phyloP scores from a whole-genome alignment of 2,329 filamentous ascomycete genomes.

The Elsinoe fawcettii region DNA sequence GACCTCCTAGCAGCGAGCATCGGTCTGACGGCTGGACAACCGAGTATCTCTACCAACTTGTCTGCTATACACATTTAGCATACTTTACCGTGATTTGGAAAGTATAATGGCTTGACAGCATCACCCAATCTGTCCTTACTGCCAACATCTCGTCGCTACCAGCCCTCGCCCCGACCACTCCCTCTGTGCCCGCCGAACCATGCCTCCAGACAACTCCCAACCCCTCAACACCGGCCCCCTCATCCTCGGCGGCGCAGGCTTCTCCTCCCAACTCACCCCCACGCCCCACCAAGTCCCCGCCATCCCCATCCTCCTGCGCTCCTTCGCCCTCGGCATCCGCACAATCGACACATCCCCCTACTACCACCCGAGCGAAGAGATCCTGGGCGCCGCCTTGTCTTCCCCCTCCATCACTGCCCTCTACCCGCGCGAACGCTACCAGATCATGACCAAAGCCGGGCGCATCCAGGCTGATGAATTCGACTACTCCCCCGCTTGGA shows the following conservation, averaged over 20 bases:
- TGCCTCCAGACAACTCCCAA: not conserved
- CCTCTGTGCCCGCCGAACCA: not conserved
- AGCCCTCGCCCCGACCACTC: not conserved
- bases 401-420: constrained; percentile 46
- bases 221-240: constrained; percentile 55
- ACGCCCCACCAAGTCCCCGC: constrained; percentile 60
- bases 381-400: constrained; percentile 52
- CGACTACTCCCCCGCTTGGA: constrained; percentile 59
- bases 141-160: not conserved
- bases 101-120: no score
- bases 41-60: no score
- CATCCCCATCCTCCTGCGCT: constrained; percentile 56
- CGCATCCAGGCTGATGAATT: constrained; percentile 55
- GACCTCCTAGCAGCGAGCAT: no score
- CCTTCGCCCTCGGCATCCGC: constrained; percentile 58
- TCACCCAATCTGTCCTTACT: no score
- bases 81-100: no score
- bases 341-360: constrained; percentile 80
- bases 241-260: constrained; percentile 71
- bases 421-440: constrained; percentile 48
- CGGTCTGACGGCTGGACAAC: no score
- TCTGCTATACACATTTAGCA: no score
- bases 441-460: constrained; percentile 65
- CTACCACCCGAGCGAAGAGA: constrained; percentile 70
- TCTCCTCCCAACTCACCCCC: constrained; percentile 69